Base-by-base conservation (phyloP, 176 grass and related monocot genomes). In the Echinochloa phyllopogon region DNA sequence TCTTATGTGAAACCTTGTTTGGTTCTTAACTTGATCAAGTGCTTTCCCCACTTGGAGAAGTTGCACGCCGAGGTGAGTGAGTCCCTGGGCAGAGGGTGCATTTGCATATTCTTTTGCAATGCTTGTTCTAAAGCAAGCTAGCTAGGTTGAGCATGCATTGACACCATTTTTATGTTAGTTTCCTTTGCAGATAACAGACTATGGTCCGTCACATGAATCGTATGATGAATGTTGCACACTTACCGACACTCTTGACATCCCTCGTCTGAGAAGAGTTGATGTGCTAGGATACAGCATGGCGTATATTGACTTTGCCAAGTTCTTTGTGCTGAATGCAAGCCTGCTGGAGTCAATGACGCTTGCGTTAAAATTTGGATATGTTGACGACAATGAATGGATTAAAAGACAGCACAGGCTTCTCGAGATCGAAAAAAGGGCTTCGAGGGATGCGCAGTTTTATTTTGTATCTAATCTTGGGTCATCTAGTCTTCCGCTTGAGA, bases 401-500 rank as follows among this genome's bases (percentile, higher is more conserved):
- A 18, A 1, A 56, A 56, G 16, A 38, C 51, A 57, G 17, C 29
- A 21, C 57, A 57, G 10, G 18, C 51, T 75, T 1, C 33, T 75
- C 49, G 16, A 14, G 0, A 56, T 55, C 0, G 8, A 51, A 55
- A 55, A 75, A 0, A 21, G 29, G 4, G 49, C 49, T 39, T 55
- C 18, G 0, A 75, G 29, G 10, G 17, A 9, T 16, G 29, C 50
- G 6, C 16, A 0, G 1, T 17, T 74, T 8, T 8, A 36, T 33
- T 74, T 74, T 52, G 25, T 53, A 20, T 20, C 16, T 10, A 8
- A 1, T 49, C 20, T 3, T 7, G 29, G 27, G 44, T 16, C 69
- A 74, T 24, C 3, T 55, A 18, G 17, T 0, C 15, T 0, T 36
- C 4, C 27, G 2, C 0, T 0, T 74, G 48, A 1, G 10, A 1